Evolutionary conservation across 2,329 filamentous ascomycete species (phyloP).

Genomic region (Paracoccidioides lutzii): DNA sequence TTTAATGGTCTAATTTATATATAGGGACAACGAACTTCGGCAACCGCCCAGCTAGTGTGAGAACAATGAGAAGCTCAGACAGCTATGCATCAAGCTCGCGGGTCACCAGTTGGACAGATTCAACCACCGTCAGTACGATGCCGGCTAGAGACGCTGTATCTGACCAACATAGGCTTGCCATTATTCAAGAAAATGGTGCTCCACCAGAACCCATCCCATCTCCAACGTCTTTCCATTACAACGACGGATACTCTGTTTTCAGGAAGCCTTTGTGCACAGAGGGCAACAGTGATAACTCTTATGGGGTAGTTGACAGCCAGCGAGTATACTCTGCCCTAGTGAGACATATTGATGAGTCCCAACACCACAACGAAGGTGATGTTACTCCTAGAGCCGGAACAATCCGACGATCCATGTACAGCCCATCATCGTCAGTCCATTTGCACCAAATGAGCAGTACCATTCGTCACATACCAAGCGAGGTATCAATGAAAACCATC

Average conservation of each 20-base stretch:
- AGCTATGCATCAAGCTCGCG: conserved; percentile 29
- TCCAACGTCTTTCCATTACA: conserved; percentile 12
- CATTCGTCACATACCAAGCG: conserved; percentile 5
- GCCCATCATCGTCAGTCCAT: conserved; percentile 1
- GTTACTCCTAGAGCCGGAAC: background rate
- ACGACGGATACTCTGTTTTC: conserved; percentile 19
- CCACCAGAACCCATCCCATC: conserved; percentile 19
- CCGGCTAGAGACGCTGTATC: conserved; percentile 17
- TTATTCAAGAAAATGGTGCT: conserved; percentile 31
- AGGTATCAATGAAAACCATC: conserved; percentile 1
- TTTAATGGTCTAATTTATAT: background rate
- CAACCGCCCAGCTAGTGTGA: conserved; percentile 12
- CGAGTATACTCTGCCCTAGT: conserved; percentile 24
- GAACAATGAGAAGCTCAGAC: conserved; percentile 19
- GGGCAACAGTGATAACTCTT: conserved; percentile 9
- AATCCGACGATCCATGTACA: background rate
- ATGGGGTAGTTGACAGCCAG: conserved; percentile 17
- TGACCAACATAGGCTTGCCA: conserved; percentile 27
- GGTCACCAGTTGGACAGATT: conserved; percentile 39
- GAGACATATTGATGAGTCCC: conserved; percentile 18
- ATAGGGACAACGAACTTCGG: background rate
- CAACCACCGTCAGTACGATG: conserved; percentile 31
- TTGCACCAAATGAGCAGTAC: background rate
- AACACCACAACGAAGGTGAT: background rate
- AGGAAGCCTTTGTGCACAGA: conserved; percentile 17